phyloP scores from a whole-genome alignment of 306 rosid genomes.

The Prunus armeniaca region DNA sequence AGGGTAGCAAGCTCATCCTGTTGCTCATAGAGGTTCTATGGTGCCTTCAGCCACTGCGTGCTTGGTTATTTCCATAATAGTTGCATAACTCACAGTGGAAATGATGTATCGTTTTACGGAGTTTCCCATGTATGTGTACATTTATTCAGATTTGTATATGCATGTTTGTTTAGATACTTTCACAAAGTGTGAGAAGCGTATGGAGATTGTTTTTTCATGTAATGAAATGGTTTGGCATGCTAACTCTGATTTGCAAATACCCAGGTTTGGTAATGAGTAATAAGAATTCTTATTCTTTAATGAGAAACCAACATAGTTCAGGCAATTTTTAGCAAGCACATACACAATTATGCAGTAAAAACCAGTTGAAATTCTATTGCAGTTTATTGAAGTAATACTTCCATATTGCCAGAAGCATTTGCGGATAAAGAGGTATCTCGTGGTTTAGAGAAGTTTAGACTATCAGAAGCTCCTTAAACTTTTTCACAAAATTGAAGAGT shows the following conservation, averaged over 20 bases:
- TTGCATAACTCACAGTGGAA: constrained; percentile 8
- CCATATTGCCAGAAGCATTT: no score
- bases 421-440: no score
- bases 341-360: background rate
- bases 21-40: constrained; percentile 33
- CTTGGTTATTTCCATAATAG: background rate
- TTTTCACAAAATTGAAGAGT: no score
- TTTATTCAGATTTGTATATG: constrained; percentile 33
- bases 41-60: background rate
- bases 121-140: constrained; percentile 22
- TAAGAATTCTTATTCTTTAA: background rate
- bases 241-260: constrained; percentile 4
- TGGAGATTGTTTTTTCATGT: constrained; percentile 18
- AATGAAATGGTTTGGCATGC: constrained; percentile 29
- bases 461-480: no score
- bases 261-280: background rate
- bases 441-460: no score
- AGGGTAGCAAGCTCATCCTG: constrained; percentile 49
- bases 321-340: background rate
- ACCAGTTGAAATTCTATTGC: background rate
- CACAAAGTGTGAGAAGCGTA: constrained; percentile 16
- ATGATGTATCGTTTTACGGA: constrained; percentile 7
- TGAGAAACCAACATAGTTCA: no score
- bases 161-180: constrained; percentile 22
- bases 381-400: no score